A percentile compares a stretch with the other conserved stretches of the same genome.
Evolutionary conservation across 108 stramenopile genomes (phyloP).

Genomic region (Cylindrotheca closterium): DNA sequence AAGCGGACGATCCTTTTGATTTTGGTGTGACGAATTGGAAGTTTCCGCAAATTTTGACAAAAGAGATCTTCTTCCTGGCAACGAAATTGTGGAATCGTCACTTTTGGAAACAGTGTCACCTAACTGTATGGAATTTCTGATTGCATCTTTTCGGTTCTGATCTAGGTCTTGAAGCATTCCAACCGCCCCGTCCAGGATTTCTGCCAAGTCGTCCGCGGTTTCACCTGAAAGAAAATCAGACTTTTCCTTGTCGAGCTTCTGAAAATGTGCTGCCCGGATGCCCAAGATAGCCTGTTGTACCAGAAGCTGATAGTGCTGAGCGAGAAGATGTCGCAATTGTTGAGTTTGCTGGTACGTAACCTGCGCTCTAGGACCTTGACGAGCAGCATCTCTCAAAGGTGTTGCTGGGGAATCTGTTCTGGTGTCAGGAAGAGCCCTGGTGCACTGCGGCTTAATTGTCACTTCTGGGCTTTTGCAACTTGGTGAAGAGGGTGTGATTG

Average conservation of each 20-base stretch:
- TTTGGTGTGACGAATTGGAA: conserved; percentile 4
- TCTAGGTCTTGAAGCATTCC: conserved; percentile 89
- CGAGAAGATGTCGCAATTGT: conserved; percentile 49
- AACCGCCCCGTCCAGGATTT: conserved; percentile 78
- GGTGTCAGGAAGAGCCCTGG: neutral
- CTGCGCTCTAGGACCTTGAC: conserved; percentile 18
- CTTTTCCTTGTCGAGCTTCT: conserved; percentile 19
- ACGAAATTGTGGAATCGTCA: too few relatives aligned
- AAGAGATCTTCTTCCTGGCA: conserved; percentile 19
- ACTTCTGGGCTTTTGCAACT: neutral
- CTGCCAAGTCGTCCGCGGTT: conserved; percentile 73
- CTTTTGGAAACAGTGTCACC: neutral
- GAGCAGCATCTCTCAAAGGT: conserved; percentile 30
- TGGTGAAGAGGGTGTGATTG: neutral
- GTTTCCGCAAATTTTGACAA: conserved; percentile 21
- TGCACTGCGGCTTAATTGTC: conserved; percentile 1
- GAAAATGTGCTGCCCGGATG: conserved; percentile 64
- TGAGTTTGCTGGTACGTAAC: conserved; percentile 58
- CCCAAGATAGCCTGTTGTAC: conserved; percentile 76
- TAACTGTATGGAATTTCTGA: conserved; percentile 68
- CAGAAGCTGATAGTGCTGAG: conserved; percentile 75
- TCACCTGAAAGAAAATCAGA: conserved; percentile 46
- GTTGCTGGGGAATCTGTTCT: conserved; percentile 17
- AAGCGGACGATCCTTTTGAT: conserved; percentile 40
- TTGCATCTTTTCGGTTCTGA: conserved; percentile 87